Evolutionary conservation across 2,329 filamentous ascomycete genomes (phyloP), one percentile per base, ranked within the genome.

Genomic region (Penicillium aurantiogriseum): DNA sequence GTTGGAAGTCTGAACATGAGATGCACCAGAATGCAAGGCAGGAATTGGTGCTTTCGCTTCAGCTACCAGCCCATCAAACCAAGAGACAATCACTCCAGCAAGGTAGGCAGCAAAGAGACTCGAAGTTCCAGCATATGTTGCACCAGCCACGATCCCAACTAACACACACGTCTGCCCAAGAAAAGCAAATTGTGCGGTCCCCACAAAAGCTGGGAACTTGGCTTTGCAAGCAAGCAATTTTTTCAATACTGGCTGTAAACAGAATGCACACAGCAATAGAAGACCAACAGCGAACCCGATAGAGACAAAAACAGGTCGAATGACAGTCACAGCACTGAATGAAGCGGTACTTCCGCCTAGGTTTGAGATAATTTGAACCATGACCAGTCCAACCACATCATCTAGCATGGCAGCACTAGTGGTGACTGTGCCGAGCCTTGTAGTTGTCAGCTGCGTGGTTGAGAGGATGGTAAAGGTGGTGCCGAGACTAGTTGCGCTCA

Each of bases 401-500:
- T 58, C 58, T 15, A 63, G 45, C 56, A 63, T 65, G 27, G 63
- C 63, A 44, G 61, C 63, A 40, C 52, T 62, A 2, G 84, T 84
- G 0, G 92, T 79, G 0, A 94, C 83, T 9, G 74, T 85, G 56
- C 76, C 90, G 0, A 87, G 69, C 2, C 83, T 74, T 9, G 81
- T 85, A 2, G 76, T 69, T n/a, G 75, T 76, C 11, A 88, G 71
- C 2, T 79, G 79, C 3, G 85, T 86, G 9, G 90, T 87, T 0
- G 81, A 83, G 0, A 88, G 73, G 4, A 88, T 80, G 0, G 84
- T 83, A 62, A 88, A 88, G 0, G 85, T 88, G 0, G 89, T 92
- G 5, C 89, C 89, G 0, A 92, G 77, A 55, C 86, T 89, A 0
- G 89, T 93, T 1, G 88, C 88, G 65, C 87, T 90, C 0, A 92